Evolutionary conservation across 257 asterid species (phyloP).

Genomic region (Cynanchum wilfordii): DNA sequence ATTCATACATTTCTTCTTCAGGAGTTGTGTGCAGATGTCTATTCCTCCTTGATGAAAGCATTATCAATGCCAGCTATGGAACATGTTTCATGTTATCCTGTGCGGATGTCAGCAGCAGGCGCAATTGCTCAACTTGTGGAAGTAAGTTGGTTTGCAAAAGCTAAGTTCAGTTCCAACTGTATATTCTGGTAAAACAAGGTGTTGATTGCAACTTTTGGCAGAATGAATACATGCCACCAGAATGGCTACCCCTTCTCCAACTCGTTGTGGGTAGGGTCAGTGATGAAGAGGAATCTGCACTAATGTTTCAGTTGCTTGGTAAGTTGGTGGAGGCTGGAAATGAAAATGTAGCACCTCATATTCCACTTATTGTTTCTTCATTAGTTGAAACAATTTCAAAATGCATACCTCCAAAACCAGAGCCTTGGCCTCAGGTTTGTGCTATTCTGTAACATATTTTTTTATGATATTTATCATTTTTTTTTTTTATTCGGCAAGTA

Average conservation of each 20-base stretch:
- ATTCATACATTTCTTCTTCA: conserved; percentile 13
- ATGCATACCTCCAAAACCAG: conserved; percentile 26
- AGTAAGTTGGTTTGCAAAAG: conserved; percentile 22
- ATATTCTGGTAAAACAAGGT: conserved; percentile 3
- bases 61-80: conserved; percentile 26
- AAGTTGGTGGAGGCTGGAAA: conserved; percentile 31
- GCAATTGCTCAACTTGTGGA: conserved; percentile 40
- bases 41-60: conserved; percentile 31
- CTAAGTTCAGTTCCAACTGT: not conserved
- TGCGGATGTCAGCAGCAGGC: conserved; percentile 39
- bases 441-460: not conserved
- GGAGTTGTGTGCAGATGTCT: conserved; percentile 36
- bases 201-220: conserved; percentile 15
- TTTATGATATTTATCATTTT: not conserved
- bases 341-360: conserved; percentile 31
- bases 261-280: conserved; percentile 28
- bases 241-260: conserved; percentile 39
- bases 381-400: conserved; percentile 28
- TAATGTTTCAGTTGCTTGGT: conserved; percentile 35
- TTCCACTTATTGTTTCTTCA: conserved; percentile 32
- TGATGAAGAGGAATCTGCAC: conserved; percentile 31
- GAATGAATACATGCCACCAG: conserved; percentile 43
- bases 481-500: not conserved
- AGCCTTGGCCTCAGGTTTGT: conserved; percentile 41
- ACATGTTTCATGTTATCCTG: conserved; percentile 35